Conservation (phyloP, 345 rosid genomes). For the thale cress (Arabidopsis thaliana) region DNA sequence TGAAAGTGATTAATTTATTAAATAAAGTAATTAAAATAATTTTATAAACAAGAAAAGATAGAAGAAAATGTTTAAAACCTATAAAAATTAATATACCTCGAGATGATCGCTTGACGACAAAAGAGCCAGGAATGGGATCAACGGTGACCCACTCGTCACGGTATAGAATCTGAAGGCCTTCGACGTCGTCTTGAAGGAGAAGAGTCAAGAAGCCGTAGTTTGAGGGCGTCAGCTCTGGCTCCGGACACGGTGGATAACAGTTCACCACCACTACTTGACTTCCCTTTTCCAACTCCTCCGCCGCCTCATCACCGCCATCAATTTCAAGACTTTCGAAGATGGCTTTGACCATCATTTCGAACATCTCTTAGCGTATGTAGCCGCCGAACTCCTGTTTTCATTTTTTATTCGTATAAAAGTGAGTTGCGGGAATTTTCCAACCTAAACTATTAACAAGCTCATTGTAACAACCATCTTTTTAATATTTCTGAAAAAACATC, state of each 20-base stretch:
- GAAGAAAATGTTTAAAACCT: not conserved
- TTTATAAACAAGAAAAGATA: not conserved
- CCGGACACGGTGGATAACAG: constrained; percentile 82
- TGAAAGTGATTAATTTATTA: no score
- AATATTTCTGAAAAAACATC: no score
- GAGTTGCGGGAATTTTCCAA: no score
- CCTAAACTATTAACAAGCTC: not conserved
- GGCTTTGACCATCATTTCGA: constrained; percentile 66
- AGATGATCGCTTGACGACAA: constrained; percentile 91
- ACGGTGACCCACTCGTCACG: constrained; percentile 73
- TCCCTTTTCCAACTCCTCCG: constrained; percentile 60
- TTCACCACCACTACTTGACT: constrained; percentile 82
- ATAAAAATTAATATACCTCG: constrained; percentile 55
- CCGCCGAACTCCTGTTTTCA: constrained; percentile 62
- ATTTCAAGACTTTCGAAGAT: constrained; percentile 64
- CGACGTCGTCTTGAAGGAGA: constrained; percentile 81
- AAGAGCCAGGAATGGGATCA: constrained; percentile 67
- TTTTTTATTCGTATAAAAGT: not conserved
- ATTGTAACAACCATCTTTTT: not conserved
- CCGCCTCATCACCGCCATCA: constrained; percentile 39
- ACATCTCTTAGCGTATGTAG: constrained; percentile 64
- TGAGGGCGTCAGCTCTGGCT: constrained; percentile 84
- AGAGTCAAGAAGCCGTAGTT: constrained; percentile 89
- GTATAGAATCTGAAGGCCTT: constrained; percentile 69
- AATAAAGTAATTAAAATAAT: no score